A percentile compares a stretch with the other conserved stretches of the same genome.
phyloP scores from a whole-genome alignment of 176 grass and related monocot species.

The Cenchrus fungigraminus region DNA sequence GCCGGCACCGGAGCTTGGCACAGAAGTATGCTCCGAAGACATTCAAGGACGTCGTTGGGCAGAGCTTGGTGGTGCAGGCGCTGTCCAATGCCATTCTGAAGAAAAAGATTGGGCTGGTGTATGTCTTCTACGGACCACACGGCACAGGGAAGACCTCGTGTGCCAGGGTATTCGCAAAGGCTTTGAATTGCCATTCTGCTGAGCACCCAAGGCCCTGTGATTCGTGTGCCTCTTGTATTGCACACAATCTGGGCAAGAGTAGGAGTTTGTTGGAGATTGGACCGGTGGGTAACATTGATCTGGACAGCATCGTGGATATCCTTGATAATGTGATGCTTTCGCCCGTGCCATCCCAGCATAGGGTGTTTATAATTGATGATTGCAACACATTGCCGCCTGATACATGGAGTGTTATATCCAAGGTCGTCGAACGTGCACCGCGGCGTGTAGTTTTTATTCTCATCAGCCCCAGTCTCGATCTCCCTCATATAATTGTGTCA shows the following conservation, averaged over 20 bases:
- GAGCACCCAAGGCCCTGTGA: slow-evolving; percentile 88
- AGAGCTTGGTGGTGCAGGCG: neutral
- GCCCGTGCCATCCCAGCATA: slow-evolving; percentile 47
- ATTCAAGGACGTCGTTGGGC: slow-evolving; percentile 59
- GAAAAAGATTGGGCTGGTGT: slow-evolving; percentile 73
- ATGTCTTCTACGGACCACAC: slow-evolving; percentile 38
- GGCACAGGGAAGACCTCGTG: slow-evolving; percentile 95
- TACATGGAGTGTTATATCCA: slow-evolving; percentile 77
- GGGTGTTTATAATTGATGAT: slow-evolving; percentile 88
- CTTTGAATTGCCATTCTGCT: slow-evolving; percentile 80
- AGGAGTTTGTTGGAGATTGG: slow-evolving; percentile 79
- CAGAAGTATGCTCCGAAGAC: slow-evolving; percentile 88
- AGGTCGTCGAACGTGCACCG: slow-evolving; percentile 65
- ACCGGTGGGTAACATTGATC: slow-evolving; percentile 66
- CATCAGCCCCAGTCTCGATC: slow-evolving; percentile 69
- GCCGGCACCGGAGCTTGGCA: slow-evolving; percentile 65
- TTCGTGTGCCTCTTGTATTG: slow-evolving; percentile 80
- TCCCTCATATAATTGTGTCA: slow-evolving; percentile 92
- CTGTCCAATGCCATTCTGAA: slow-evolving; percentile 73
- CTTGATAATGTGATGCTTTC: slow-evolving; percentile 74
- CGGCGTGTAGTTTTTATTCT: slow-evolving; percentile 72
- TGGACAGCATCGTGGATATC: slow-evolving; percentile 71
- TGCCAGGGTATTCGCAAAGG: slow-evolving; percentile 86
- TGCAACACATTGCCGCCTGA: slow-evolving; percentile 64
- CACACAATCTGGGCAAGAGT: slow-evolving; percentile 76